Base-by-base conservation (phyloP, 2,329 filamentous ascomycete genomes). In the Penicillium sclerotiorum region DNA sequence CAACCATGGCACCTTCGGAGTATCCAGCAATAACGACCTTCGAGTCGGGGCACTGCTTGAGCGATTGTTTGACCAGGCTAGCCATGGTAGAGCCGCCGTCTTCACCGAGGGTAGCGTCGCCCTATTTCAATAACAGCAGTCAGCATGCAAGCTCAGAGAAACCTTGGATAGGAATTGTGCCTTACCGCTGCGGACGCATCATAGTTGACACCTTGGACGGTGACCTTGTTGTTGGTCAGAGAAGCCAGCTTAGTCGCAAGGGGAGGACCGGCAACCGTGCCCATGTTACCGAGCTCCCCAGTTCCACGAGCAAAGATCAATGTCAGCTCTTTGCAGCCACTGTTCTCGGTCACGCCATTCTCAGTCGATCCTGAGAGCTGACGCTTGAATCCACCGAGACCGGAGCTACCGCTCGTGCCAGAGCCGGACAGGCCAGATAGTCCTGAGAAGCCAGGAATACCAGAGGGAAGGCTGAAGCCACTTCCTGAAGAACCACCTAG, bases 221-320 rank as follows among this genome's bases (percentile, higher is more conserved):
- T 60, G 18, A 67, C 60, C 38, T 67, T 61, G 44, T 61, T 57
- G 12, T 53, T 50, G 2, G 62, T 61, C 38, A 63, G 35, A 0
- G 59, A 54, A 33, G 57, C 50, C 32, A 71, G 47, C 17, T 62
- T 48, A 3, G 45, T 52, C 0, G 63, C 67, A 2, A 71, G 59
- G 3, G 68, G 65, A 2, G 73, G 74, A 1, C 74, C 74, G 23
- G 73, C 61, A 7, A 75, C 61, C 1, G 59, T 60, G 7, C 74
- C 74, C 58, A 77, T 73, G 50, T 76, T 77, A 3, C 74, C 74
- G 3, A 57, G 22, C 53, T 77, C 74, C 9, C 58, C 61, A 1
- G 71, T 75, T 15, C 73, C 73, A 23, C 73, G 72, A 13, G 73
- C 73, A 46, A 73, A 76, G 45, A 76, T 71, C 44, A 76, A 65